Base-by-base conservation (phyloP, 805 yeast genomes). In the Peterozyma xylosa region DNA sequence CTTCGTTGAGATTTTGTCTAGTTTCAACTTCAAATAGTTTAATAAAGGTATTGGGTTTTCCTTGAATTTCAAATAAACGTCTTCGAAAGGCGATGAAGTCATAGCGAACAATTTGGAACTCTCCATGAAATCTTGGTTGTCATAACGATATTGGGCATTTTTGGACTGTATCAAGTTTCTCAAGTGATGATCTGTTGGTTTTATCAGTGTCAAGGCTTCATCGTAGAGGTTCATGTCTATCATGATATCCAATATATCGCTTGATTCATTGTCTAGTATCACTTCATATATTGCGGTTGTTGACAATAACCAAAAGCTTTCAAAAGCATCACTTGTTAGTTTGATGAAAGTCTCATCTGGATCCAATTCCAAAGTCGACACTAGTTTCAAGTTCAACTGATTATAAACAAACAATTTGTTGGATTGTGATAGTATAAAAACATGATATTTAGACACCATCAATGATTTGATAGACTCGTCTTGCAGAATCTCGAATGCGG, bases 301-400 rank as follows among this genome's bases (percentile, higher is more conserved):
- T 0, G 93, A 77, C 53, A 68, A 86, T 3, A 85, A 60, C 99
- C 99, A 93, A 52, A 68, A 85, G 0, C 98, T 86, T 1, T 68
- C 56, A 37, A 62, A 61, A 3, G 59, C 47, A 53, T 85, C 95
- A 1, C 70, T 67, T 2, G 71, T 54, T 5, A 78, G 55, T 0
- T 82, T 82, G 6, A 69, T 45, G 38, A 73, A 55, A 27, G 57
- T 53, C 38, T 70, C 75, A 37, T 56, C 56, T 54, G 52, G 34
- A 11, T 55, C 42, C 45, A 52, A 36, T 1, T 65, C 56, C 35
- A 70, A 70, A 34, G 68, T 64, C 41, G 60, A 70, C 1, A 73
- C 75, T 4, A 71, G 54, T 39, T 71, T 60, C 44, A 73, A 74
- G 48, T 70, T 76, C 32, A 82, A 57, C 45, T 76, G 75, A 50